Percentiles rank a stretch among this genome's conserved stretches.
These are phyloP conservation scores for Zea luxurians DNA, from an alignment of 176 grass and related monocot species.

Conservation along the genomic window DNA sequence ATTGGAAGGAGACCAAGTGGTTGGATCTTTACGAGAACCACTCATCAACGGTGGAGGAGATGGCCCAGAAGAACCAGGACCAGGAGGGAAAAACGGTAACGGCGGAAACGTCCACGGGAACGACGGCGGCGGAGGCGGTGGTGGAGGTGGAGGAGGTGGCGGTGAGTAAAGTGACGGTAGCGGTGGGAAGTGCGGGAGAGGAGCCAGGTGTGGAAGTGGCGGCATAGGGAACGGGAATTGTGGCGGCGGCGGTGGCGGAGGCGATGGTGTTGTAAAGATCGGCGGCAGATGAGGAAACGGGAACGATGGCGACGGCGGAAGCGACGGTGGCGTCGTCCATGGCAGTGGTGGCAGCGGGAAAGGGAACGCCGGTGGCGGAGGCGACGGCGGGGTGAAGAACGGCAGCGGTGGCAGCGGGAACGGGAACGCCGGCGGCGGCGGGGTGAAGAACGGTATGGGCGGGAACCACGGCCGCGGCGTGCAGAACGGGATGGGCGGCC, in stretches of 20 bases:
- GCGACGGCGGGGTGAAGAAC: constrained; percentile 45
- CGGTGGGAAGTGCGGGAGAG: constrained; percentile 47
- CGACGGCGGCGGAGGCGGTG: constrained; percentile 39
- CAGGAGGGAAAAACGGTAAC: constrained; percentile 48
- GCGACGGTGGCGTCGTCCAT: constrained; percentile 23
- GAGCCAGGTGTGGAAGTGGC: constrained; percentile 49
- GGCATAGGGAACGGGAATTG: constrained; percentile 42
- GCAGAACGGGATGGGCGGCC: constrained; percentile 72
- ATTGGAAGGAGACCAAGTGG: constrained; percentile 30
- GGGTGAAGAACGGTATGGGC: constrained; percentile 69
- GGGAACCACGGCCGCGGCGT: constrained; percentile 65
- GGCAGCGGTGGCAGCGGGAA: constrained; percentile 54
- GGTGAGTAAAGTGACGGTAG: constrained; percentile 26
- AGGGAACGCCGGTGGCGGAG: constrained; percentile 51
- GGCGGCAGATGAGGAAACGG: constrained; percentile 52
- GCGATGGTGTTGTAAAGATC: constrained; percentile 34
- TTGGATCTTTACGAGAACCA: constrained; percentile 42
- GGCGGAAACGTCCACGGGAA: constrained; percentile 66
- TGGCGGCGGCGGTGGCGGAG: constrained; percentile 36
- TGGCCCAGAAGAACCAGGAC: constrained; percentile 38
- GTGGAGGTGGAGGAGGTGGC: constrained; percentile 40
- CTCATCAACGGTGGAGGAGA: constrained; percentile 37
- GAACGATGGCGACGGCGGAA: constrained; percentile 27
- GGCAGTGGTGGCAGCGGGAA: constrained; percentile 47
- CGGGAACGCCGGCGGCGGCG: constrained; percentile 46